These are phyloP conservation scores for Podaxis sp. DNA, from an alignment of 768 basidiomycete genomes.

Conservation along the genomic window DNA sequence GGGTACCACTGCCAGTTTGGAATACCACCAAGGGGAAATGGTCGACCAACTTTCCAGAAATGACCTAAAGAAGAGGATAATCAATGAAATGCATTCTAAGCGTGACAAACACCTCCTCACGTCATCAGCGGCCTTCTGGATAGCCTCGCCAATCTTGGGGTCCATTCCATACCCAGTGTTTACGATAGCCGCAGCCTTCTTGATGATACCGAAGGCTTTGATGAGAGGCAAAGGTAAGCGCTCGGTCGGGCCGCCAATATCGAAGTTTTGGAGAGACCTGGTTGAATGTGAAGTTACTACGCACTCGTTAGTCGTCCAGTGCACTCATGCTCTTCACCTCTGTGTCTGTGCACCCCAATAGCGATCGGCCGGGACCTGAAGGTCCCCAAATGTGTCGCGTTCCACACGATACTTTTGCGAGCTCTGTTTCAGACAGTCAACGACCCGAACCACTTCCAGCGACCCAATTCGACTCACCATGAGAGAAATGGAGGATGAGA, in stretches of 20 bases:
- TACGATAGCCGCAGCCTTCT: conserved; percentile 93
- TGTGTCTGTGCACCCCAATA: conserved; percentile 99
- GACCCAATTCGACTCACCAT: conserved; percentile 26
- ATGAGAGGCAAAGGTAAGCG: conserved; percentile 94
- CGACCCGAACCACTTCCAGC: not conserved
- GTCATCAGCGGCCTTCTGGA: conserved; percentile 93
- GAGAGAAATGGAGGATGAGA: conserved; percentile 30
- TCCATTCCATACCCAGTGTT: conserved; percentile 92
- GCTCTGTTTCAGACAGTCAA: conserved; percentile 27
- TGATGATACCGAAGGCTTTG: conserved; percentile 96
- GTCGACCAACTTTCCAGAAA: conserved; percentile 89
- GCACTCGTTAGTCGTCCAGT: not conserved
- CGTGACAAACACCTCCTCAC: conserved; percentile 39
- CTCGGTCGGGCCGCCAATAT: conserved; percentile 94
- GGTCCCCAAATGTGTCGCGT: conserved; percentile 93
- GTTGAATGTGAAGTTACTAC: not conserved
- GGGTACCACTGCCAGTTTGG: conserved; percentile 98
- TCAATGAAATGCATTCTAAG: conserved; percentile 3
- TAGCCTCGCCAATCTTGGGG: conserved; percentile 81
- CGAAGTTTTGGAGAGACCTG: conserved; percentile 95
- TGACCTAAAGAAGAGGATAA: conserved; percentile 61
- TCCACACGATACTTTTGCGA: conserved; percentile 70
- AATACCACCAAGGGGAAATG: conserved; percentile 99
- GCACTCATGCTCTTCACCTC: conserved; percentile 46
- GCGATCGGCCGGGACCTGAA: conserved; percentile 71